These are phyloP conservation scores for Dendrobium nobile DNA, from an alignment of 106 monocot genomes.

Conservation along the genomic window DNA sequence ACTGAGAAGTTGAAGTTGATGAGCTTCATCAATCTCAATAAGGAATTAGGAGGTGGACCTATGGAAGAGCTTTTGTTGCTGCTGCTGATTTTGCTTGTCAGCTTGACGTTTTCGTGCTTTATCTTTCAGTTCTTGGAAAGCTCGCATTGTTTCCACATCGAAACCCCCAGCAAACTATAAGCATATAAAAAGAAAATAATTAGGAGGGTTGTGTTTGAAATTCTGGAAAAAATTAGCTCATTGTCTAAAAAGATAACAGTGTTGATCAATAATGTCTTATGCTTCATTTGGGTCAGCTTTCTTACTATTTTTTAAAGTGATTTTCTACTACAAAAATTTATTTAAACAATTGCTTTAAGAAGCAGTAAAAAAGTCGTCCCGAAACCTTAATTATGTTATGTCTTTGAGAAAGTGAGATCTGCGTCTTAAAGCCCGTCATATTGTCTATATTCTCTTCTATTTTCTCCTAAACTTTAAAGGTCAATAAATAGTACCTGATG, in stretches of 20 bases:
- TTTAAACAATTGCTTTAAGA: too few species aligned
- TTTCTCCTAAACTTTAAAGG: not conserved
- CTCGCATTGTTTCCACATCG: slow-evolving; percentile 88
- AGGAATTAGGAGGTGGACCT: slow-evolving; percentile 25
- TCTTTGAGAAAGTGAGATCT: not conserved
- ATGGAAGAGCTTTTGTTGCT: slow-evolving; percentile 33
- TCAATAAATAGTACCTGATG: slow-evolving; percentile 63
- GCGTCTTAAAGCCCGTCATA: not conserved
- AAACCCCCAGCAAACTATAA: slow-evolving; percentile 92
- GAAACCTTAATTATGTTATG: not conserved
- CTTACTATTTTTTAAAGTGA: too few species aligned
- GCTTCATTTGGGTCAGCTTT: too few species aligned
- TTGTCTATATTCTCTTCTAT: not conserved
- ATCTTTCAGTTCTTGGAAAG: slow-evolving; percentile 81
- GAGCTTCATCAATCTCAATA: slow-evolving; percentile 5
- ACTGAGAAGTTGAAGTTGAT: not conserved
- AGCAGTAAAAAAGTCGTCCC: too few species aligned
- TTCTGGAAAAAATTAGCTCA: too few species aligned
- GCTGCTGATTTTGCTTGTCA: slow-evolving; percentile 24
- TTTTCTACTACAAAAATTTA: too few species aligned
- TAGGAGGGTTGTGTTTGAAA: too few species aligned
- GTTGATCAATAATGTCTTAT: too few species aligned
- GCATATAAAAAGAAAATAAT: not conserved
- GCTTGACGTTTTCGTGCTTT: slow-evolving; percentile 49
- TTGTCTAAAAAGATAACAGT: too few species aligned